Conservation (phyloP, 768 basidiomycete genomes). For the Tricholoma matsutake region DNA sequence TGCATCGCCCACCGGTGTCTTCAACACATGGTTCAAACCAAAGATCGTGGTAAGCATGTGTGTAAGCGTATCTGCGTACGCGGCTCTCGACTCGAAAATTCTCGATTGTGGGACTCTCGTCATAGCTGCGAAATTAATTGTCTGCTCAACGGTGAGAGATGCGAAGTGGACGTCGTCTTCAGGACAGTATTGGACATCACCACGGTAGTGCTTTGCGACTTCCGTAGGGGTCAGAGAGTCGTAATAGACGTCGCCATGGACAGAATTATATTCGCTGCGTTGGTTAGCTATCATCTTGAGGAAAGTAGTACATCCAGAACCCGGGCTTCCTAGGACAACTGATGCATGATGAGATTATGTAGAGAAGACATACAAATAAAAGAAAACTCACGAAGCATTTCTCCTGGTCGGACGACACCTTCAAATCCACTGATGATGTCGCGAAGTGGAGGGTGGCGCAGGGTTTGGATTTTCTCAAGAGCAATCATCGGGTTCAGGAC, state of each 20-base stretch:
- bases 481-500: no score
- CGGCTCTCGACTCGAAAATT: constrained; percentile 33
- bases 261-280: no score
- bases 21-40: constrained; percentile 67
- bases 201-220: constrained; percentile 75
- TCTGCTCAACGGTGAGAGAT: constrained; percentile 58
- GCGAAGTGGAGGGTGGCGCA: constrained; percentile 53
- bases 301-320: constrained; percentile 81
- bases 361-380: background rate
- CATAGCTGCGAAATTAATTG: constrained; percentile 64
- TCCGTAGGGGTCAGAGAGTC: no score
- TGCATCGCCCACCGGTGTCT: constrained; percentile 75
- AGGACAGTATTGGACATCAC: constrained; percentile 64
- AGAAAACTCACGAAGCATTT: constrained; percentile 70
- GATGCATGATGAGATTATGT: background rate
- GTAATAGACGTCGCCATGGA: no score
- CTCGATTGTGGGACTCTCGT: constrained; percentile 64
- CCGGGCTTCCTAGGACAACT: constrained; percentile 88
- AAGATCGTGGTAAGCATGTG: constrained; percentile 54
- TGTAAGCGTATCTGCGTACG: constrained; percentile 42
- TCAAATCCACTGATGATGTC: constrained; percentile 43
- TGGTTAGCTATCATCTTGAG: constrained; percentile 50
- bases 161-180: constrained; percentile 71
- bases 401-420: constrained; percentile 44
- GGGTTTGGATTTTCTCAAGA: constrained; percentile 7